Base-by-base conservation (phyloP, 768 basidiomycete species). In the Trichaptum fuscoviolaceum region DNA sequence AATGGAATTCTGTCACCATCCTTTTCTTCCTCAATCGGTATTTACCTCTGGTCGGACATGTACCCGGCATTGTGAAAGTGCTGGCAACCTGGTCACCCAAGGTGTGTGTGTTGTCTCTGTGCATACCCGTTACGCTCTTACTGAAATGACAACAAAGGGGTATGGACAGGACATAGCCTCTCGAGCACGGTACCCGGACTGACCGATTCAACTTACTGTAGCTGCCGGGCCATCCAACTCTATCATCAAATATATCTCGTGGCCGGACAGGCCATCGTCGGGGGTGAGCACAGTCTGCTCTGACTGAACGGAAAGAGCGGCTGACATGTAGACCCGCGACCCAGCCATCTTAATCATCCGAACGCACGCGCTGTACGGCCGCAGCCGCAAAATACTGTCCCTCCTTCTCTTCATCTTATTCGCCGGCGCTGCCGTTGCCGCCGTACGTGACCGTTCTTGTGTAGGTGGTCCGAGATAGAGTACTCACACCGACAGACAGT, bases 1-100 rank as follows among this genome's bases (percentile, higher is more conserved):
- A 42, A 23, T 23, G 26, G 3, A 64, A 26, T 23, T 61, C 62
- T 35, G 67, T 64, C 20, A 35, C 70, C 12, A 20, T 62, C 17
- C 9, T 71, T 4, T 72, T 69, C 65, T 69, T 72, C 64, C 61
- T 70, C 24, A 69, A 69, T 59, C 70, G 71, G 20, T 72, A 72
- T 61, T 6, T 69, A 18, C 42, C 68, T 4, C 23, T 72, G 15
- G 24, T 72, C 9, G 66, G 68, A 20, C 58, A 69, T 63, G 36
- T 72, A 9, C 71, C 70, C 5, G 63, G 69, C 8, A 64, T 70
- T 30, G 6, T 66, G 7, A 34, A 62, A 30, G 26, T 64, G 12
- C 64, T 59, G 18, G 24, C 30, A 1, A 34, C 12, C 30, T 61
- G 59, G 59, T 61, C 59, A 15, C 25, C 30, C 25, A 61, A 61